phyloP scores from a whole-genome alignment of 2,329 filamentous ascomycete genomes.

The Didymella lethalis region DNA sequence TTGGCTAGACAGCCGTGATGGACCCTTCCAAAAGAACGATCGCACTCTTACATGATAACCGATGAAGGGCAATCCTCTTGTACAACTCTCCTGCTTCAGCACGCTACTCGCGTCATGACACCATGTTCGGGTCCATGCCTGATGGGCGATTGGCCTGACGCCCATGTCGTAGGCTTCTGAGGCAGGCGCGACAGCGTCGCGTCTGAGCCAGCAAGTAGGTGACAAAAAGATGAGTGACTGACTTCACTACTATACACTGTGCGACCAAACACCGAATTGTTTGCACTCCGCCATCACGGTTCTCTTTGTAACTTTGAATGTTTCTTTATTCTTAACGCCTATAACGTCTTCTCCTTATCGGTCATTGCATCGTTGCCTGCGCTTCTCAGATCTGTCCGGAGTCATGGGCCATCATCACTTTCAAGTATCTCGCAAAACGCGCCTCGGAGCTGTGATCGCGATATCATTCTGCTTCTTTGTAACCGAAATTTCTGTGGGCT shows the following conservation, averaged over 20 bases:
- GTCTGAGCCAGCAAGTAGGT: constrained; percentile 21
- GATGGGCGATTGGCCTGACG: constrained; percentile 1
- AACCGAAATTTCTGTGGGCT: constrained; percentile 65
- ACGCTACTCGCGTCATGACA: constrained; percentile 2
- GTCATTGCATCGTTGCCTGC: not conserved
- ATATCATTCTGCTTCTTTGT: constrained; percentile 59
- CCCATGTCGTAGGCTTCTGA: constrained; percentile 12
- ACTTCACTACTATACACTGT: constrained; percentile 13
- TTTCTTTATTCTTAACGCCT: constrained; percentile 1
- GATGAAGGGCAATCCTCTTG: constrained; percentile 4
- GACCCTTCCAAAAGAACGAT: constrained; percentile 1
- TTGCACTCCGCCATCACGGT: constrained; percentile 16
- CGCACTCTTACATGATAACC: constrained; percentile 4
- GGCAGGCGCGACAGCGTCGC: constrained; percentile 20
- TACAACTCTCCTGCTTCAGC: constrained; percentile 2
- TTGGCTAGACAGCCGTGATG: constrained; percentile 27
- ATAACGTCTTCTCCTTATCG: not conserved
- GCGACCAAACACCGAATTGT: constrained; percentile 18
- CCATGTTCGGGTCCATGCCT: not conserved
- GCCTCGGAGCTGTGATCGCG: constrained; percentile 52
- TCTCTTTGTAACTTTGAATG: constrained; percentile 19
- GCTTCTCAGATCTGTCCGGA: not conserved
- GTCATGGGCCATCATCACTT: constrained; percentile 33
- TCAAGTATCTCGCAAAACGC: constrained; percentile 43
- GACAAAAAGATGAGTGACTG: constrained; percentile 23